Base-by-base conservation (phyloP, 257 asterid species). In the Gentiana straminea region DNA sequence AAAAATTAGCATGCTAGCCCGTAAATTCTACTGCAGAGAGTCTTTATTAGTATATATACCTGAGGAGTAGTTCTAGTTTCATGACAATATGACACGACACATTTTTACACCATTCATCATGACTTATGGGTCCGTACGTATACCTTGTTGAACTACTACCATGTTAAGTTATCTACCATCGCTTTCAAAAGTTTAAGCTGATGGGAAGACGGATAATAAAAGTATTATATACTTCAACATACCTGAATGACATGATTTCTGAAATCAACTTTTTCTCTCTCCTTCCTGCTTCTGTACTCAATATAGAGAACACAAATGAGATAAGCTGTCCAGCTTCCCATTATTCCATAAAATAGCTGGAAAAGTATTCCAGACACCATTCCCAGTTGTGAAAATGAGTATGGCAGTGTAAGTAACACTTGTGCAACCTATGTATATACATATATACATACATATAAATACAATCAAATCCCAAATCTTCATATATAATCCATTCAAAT, bases 291-390 rank as follows among this genome's bases (percentile, higher is more conserved):
- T 72, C 96, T 81, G 63, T 86, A 86, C 79, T 86, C 96, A 35
- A 86, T 89, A 58, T 86, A 86, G 35, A 84, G 89, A 4, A 81
- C 82, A 63, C 94, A 81, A 6, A 86, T 81, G 49, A 87, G 92
- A 54, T 87, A 87, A 55, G 96, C 94, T 47, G 94, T 87, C 94
- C 94, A 87, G 60, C 96, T 87, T 35, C 96, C 96, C 92, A 84
- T 69, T 71, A 84, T 50, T 1, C 94, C 94, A 75, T 87, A 87
- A 34, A 87, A 80, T 37, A 87, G 74, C 65, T 87, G 96, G 63
- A 87, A 84, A 0, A 75, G 3, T 51, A 87, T 72, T 47, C 96
- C 96, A 62, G 96, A 87, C 13, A 55, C 13, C 94, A 87, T 78
- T 24, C 96, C 96, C 47, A 87, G 94, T 72, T 87, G 96, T 32